Evolutionary conservation across 1,139 yeast genomes (phyloP), one percentile per base, ranked within the genome.

Genomic region (Blastobotrys petasosporus): DNA sequence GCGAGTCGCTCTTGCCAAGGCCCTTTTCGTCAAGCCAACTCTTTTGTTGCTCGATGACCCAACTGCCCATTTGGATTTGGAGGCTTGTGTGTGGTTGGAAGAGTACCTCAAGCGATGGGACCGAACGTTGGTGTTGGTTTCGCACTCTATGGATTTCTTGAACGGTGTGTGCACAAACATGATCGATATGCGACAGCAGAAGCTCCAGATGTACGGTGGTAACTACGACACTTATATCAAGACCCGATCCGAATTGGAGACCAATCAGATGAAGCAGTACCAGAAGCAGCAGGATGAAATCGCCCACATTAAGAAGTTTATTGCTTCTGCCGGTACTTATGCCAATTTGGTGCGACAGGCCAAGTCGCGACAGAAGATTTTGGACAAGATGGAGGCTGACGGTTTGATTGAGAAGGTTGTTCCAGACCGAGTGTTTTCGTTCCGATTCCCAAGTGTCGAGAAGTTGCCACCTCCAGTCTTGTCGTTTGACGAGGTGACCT

Each of bases 341-440:
- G 98, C 99, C 54, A 94, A 94, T 74, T 78, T 92, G 76, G 98
- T 94, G 51, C 86, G 85, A 70, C 98, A 92, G 74, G 99, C 99
- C 54, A 92, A 92, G 72, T 92, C 98, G 40, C 87, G 97, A 75
- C 98, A 94, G 78, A 92, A 94, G 82, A 94, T 92, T 66, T 78
- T 92, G 70, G 98, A 92, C 73, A 94, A 94, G 82, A 94, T 92
- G 98, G 98, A 92, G 74, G 98, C 98, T 58, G 98, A 92, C 67
- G 99, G 98, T 66, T 79, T 92, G 62, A 85, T 92, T 63, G 87
- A 86, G 71, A 82, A 95, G 49, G 98, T 94, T 56, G 90, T 80
- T 50, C 85, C 86, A 45, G 98, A 92, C 68, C 86, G 78, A 72
- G 95, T 88, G 31, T 92, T 92, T 69, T 80, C 94, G 2, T 92